Conservation (phyloP, 1,284 basidiomycete species). For the Flammula alnicola region DNA sequence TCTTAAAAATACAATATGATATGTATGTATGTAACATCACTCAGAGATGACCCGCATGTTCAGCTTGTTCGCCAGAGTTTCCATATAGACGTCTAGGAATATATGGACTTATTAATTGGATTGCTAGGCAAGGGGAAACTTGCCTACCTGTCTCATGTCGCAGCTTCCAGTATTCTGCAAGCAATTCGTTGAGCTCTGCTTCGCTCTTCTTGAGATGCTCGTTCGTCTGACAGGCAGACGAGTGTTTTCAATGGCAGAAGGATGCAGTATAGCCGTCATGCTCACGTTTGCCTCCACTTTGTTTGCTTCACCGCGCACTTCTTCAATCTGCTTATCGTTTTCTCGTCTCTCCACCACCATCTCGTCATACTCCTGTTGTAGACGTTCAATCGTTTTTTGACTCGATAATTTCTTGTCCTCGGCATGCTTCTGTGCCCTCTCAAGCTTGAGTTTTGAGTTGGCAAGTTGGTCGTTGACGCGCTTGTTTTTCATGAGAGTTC, state of each 20-base stretch:
- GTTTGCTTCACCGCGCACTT: conserved; percentile 69
- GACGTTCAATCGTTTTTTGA: conserved; percentile 68
- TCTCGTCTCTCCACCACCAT: conserved; percentile 76
- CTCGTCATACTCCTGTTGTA: conserved; percentile 77
- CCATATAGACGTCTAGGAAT: conserved; percentile 75
- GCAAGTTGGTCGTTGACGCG: conserved; percentile 74
- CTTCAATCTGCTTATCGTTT: conserved; percentile 77
- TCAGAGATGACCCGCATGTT: conserved; percentile 49
- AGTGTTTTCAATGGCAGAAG: background rate
- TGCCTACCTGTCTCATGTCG: conserved; percentile 74
- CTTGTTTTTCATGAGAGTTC: conserved; percentile 44
- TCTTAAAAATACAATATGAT: conserved; percentile 11
- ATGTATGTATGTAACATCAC: conserved; percentile 21
- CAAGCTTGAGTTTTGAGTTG: conserved; percentile 79
- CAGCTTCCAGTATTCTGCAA: conserved; percentile 81
- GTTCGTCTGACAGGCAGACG: conserved; percentile 55
- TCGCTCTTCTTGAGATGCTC: conserved; percentile 77
- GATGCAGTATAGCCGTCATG: conserved; percentile 1
- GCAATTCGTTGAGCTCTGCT: conserved; percentile 73
- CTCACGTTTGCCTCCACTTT: conserved; percentile 65
- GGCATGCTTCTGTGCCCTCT: conserved; percentile 72
- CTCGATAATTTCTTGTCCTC: conserved; percentile 74
- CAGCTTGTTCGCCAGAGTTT: conserved; percentile 74
- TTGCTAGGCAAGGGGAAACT: background rate
- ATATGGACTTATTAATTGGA: conserved; percentile 9